Conservation (phyloP, 345 rosid genomes). For the Camelina sativa region DNA sequence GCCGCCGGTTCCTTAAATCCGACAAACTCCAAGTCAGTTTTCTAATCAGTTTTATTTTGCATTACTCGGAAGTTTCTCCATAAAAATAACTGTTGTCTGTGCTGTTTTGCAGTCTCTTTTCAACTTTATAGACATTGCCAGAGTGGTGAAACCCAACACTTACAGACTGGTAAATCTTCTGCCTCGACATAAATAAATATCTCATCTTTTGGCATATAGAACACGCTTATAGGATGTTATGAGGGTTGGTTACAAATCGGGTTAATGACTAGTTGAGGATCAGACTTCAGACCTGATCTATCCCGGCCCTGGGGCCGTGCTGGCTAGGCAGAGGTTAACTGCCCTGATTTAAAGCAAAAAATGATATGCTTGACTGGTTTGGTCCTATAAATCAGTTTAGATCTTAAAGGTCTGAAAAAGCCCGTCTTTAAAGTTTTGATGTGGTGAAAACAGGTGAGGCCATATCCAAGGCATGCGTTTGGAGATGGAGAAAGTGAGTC, state of each 20-base stretch:
- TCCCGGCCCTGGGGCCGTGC: background rate
- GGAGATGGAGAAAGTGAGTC: constrained; percentile 69
- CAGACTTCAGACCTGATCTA: background rate
- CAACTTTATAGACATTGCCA: constrained; percentile 88
- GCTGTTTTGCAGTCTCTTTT: constrained; percentile 73
- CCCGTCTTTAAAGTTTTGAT: constrained; percentile 9
- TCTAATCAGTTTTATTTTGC: constrained; percentile 11
- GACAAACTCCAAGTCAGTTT: constrained; percentile 73
- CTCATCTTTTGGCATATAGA: constrained; percentile 2
- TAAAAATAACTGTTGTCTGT: constrained; percentile 2
- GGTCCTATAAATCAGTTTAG: background rate
- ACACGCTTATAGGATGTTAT: background rate
- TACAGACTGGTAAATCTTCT: constrained; percentile 79
- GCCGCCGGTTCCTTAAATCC: constrained; percentile 90
- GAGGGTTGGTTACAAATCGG: background rate
- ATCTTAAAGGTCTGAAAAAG: background rate
- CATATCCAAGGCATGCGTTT: constrained; percentile 95
- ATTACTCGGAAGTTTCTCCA: background rate
- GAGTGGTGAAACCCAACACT: constrained; percentile 83
- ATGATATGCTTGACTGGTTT: constrained; percentile 12
- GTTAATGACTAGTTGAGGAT: background rate
- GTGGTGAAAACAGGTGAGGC: constrained; percentile 79
- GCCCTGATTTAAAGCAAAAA: background rate
- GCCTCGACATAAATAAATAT: background rate
- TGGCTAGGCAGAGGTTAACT: constrained; percentile 7